Evolutionary conservation across 2,329 filamentous ascomycete genomes (phyloP), one percentile per base, ranked within the genome.

Genomic region (Oidium heveae): DNA sequence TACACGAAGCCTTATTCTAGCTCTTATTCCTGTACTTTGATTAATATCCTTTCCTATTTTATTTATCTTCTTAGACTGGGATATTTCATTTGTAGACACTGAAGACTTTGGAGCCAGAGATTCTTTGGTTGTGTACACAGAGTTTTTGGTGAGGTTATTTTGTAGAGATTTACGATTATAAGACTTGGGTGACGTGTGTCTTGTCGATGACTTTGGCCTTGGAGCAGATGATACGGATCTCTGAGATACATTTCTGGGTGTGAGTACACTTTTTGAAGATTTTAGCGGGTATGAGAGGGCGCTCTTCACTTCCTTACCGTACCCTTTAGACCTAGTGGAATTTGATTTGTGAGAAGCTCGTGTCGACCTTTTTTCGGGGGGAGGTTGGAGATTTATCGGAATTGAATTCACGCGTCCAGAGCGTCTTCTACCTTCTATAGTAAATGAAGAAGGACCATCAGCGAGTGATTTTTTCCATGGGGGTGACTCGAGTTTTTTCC

Each of bases 401-500:
- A 78, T 62, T 32, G 59, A 58, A 63, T 82, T 82, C 61, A 78
- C 76, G 57, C 79, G 74, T 43, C 77, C 77, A 22, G 79, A 83
- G 63, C 79, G 81, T 57, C 79, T 74, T 58, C 74, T 74, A 52
- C 84, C 86, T 75, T 74, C 84, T 69, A 74, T 77, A 49, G 83
- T 76, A 65, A 93, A 88, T 0, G 84, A 83, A 3, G 89, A 91
- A 22, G 91, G 91, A 0, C 91, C 91, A 32, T 94, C 84, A 43
- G 84, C 86, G 56, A 76, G 76, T 58, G 84, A 76, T 63, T 79
- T 85, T 71, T 91, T 96, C 91, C 91, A 98, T 22, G 91, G 91
- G 59, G 91, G 91, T 58, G 89, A 96, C 57, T 75, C 73, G 54
- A 71, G 69, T 68, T 80, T 71, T 63, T 57, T 71, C 67, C 58